phyloP scores from a whole-genome alignment of 2,329 filamentous ascomycete genomes.

The Penicillium aurantiogriseum region DNA sequence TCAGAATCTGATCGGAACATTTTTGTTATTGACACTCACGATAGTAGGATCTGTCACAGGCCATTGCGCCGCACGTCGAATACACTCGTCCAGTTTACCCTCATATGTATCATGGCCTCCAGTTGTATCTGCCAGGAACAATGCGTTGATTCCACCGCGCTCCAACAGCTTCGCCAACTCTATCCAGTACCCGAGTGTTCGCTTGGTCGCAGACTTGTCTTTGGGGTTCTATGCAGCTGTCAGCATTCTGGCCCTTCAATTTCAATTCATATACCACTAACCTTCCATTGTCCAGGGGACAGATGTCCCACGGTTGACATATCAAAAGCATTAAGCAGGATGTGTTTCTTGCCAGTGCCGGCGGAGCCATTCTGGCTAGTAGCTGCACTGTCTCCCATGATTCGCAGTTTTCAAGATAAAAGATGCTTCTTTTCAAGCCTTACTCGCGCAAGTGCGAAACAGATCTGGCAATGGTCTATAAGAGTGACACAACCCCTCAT shows the following conservation, averaged over 20 bases:
- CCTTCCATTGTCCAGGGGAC: constrained; percentile 67
- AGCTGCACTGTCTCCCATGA: constrained; percentile 16
- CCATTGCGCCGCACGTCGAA: constrained; percentile 63
- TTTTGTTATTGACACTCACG: constrained; percentile 42
- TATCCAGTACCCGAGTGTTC: constrained; percentile 62
- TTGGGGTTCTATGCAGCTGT: constrained; percentile 52
- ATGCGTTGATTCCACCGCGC: constrained; percentile 60
- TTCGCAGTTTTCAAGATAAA: neutral
- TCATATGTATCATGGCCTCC: constrained; percentile 64
- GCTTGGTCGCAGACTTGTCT: constrained; percentile 61
- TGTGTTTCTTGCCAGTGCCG: constrained; percentile 49
- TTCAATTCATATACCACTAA: constrained; percentile 26
- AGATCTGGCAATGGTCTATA: neutral
- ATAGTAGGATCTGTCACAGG: constrained; percentile 64
- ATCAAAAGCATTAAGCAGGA: constrained; percentile 64
- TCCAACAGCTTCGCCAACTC: constrained; percentile 63
- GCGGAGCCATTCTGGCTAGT: constrained; percentile 19
- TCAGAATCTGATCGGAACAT: neutral
- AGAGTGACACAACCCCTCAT: neutral
- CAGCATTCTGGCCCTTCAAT: neutral
- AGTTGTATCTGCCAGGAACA: constrained; percentile 67
- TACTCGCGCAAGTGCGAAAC: neutral
- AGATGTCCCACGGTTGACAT: constrained; percentile 66
- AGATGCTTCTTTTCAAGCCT: neutral
- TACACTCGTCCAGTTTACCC: constrained; percentile 59